Evolutionary conservation across 164 flowering plant species (phyloP).

Genomic region (Dillenia suffruticosa): DNA sequence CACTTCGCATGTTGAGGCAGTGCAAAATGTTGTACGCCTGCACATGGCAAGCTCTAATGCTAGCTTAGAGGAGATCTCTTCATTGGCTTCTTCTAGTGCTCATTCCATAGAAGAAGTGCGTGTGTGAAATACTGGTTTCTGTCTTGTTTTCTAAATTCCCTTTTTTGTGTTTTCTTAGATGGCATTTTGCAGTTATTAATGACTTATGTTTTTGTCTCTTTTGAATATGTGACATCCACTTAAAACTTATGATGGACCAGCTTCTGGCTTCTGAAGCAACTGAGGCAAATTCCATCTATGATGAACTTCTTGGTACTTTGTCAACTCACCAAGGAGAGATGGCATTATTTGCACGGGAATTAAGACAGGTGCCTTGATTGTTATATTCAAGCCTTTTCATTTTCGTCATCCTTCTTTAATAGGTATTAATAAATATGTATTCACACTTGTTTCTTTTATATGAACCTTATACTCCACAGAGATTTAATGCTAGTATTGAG

Average conservation of each 20-base stretch:
- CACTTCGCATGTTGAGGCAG: constrained; percentile 75
- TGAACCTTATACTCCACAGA: constrained; percentile 33
- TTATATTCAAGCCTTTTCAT: too few species aligned
- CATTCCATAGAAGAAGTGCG: constrained; percentile 62
- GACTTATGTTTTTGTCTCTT: neutral
- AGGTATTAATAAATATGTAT: too few species aligned
- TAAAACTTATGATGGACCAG: constrained; percentile 23
- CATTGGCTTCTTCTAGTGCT: constrained; percentile 44
- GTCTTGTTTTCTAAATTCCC: neutral
- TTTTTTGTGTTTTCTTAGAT: neutral
- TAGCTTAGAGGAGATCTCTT: constrained; percentile 64
- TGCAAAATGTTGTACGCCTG: constrained; percentile 86
- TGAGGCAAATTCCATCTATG: constrained; percentile 57
- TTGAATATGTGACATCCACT: neutral
- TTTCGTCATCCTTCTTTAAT: too few species aligned
- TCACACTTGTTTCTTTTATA: neutral
- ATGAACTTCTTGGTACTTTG: constrained; percentile 61
- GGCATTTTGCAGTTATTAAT: neutral
- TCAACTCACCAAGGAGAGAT: constrained; percentile 80
- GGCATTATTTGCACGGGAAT: constrained; percentile 71
- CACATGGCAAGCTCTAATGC: constrained; percentile 76
- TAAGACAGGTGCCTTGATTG: constrained; percentile 58
- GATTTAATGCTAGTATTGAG: constrained; percentile 46
- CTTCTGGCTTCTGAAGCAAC: constrained; percentile 44
- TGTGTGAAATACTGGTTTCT: neutral